Evolutionary conservation across 2,329 filamentous ascomycete species (phyloP).

Genomic region (Diplocarpon rosae): DNA sequence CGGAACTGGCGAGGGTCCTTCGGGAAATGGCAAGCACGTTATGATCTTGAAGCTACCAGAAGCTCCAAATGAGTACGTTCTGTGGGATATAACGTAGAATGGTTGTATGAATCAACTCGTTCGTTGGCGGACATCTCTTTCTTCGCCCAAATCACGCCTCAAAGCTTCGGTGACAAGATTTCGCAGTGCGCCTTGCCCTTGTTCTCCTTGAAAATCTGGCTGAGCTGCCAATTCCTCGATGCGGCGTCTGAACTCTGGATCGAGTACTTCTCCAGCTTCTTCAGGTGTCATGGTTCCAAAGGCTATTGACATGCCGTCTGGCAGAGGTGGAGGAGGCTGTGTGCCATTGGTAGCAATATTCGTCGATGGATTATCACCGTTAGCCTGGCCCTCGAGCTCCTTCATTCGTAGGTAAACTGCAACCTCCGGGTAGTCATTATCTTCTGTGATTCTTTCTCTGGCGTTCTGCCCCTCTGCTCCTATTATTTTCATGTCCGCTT

Average conservation of each 20-base stretch:
- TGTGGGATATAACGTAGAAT: constrained; percentile 42
- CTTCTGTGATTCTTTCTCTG: constrained; percentile 64
- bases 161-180: constrained; percentile 74
- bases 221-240: constrained; percentile 83
- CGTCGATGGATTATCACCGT: constrained; percentile 22
- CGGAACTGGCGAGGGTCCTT: constrained; percentile 37
- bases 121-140: constrained; percentile 53
- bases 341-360: constrained; percentile 6
- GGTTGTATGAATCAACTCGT: constrained; percentile 36
- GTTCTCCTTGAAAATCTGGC: constrained; percentile 71
- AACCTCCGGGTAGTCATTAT: constrained; percentile 68
- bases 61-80: constrained; percentile 41
- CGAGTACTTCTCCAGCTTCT: constrained; percentile 52
- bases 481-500: constrained; percentile 50
- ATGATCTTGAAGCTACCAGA: constrained; percentile 42
- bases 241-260: constrained; percentile 71
- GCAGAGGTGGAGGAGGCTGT: constrained; percentile 48
- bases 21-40: constrained; percentile 37
- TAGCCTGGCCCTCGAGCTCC: constrained; percentile 25
- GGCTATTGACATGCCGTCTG: constrained; percentile 66
- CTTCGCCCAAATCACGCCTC: constrained; percentile 51
- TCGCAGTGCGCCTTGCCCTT: constrained; percentile 69
- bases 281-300: constrained; percentile 63
- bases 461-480: constrained; percentile 74
- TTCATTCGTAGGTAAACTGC: constrained; percentile 52